Conservation (phyloP, 768 basidiomycete species). For the Scleroderma bovista region DNA sequence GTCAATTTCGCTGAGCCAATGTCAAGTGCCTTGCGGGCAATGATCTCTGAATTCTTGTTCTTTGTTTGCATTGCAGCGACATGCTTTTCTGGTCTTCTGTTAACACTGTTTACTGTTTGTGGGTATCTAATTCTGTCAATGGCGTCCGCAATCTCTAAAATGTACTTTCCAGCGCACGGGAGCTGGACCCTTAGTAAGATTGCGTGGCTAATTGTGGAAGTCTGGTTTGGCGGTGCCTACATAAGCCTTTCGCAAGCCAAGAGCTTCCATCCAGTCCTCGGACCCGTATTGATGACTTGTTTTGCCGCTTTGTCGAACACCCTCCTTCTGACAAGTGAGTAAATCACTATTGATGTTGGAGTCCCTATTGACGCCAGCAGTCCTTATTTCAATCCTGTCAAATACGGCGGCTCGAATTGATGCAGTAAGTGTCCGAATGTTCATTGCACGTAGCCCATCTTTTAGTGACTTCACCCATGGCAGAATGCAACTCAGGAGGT, state of each 20-base stretch:
- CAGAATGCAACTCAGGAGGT: constrained; percentile 62
- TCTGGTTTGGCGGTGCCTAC: constrained; percentile 81
- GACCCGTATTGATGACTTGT: constrained; percentile 71
- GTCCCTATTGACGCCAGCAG: constrained; percentile 12
- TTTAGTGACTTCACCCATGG: neutral
- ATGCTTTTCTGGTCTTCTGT: constrained; percentile 75
- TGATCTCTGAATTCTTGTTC: constrained; percentile 75
- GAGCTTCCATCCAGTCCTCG: constrained; percentile 65
- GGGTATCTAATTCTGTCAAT: constrained; percentile 1
- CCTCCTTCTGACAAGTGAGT: constrained; percentile 72
- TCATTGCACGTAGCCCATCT: neutral
- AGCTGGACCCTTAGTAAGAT: constrained; percentile 42
- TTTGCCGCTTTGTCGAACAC: constrained; percentile 81
- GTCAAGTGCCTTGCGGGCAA: constrained; percentile 67
- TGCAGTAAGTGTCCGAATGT: constrained; percentile 37
- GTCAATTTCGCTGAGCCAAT: constrained; percentile 5
- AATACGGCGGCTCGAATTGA: constrained; percentile 83
- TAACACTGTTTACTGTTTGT: constrained; percentile 52
- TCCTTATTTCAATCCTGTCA: constrained; percentile 86
- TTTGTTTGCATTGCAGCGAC: constrained; percentile 73
- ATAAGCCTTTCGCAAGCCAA: constrained; percentile 51
- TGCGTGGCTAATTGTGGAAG: constrained; percentile 80
- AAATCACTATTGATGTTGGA: neutral
- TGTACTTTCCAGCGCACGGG: constrained; percentile 21
- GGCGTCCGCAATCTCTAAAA: constrained; percentile 19